phyloP scores from a whole-genome alignment of 768 basidiomycete genomes.

The Lactifluus pinguis region DNA sequence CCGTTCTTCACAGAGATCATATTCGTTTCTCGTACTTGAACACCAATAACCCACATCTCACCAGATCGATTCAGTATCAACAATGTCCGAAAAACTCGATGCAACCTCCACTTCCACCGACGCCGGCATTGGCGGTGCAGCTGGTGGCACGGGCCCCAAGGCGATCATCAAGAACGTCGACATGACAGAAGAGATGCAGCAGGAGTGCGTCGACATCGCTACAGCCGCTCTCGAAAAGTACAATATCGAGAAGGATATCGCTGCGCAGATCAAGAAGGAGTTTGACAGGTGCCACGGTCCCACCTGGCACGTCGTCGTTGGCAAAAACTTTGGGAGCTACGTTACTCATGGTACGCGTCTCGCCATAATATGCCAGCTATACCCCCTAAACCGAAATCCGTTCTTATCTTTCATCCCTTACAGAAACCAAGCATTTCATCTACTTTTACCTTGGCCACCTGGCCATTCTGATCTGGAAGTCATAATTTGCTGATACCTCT shows the following conservation, averaged over 20 bases:
- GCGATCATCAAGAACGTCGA: constrained; percentile 96
- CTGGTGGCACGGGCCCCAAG: constrained; percentile 42
- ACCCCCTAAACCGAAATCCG: background rate
- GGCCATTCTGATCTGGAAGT: constrained; percentile 93
- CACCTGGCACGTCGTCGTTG: constrained; percentile 98
- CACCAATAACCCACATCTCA: background rate
- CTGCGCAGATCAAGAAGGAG: constrained; percentile 96
- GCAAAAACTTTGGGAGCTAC: constrained; percentile 98
- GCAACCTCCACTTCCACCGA: constrained; percentile 50
- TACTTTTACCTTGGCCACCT: constrained; percentile 94
- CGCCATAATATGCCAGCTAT: background rate
- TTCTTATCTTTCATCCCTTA: constrained; percentile 4
- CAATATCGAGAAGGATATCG: constrained; percentile 96
- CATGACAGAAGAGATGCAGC: constrained; percentile 95
- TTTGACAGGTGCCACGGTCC: constrained; percentile 88
- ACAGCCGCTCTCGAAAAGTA: constrained; percentile 80
- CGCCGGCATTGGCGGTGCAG: constrained; percentile 31
- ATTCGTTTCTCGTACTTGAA: background rate
- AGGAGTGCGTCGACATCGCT: constrained; percentile 85
- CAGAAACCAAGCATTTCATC: constrained; percentile 98
- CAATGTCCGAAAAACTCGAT: constrained; percentile 41
- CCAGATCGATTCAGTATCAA: constrained; percentile 8
- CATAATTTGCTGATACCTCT: constrained; percentile 32
- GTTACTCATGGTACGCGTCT: constrained; percentile 81
- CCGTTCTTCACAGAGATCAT: background rate